Evolutionary conservation across 2,329 filamentous ascomycete genomes (phyloP), one percentile per base, ranked within the genome.

Genomic region (Fusarium scirpi): DNA sequence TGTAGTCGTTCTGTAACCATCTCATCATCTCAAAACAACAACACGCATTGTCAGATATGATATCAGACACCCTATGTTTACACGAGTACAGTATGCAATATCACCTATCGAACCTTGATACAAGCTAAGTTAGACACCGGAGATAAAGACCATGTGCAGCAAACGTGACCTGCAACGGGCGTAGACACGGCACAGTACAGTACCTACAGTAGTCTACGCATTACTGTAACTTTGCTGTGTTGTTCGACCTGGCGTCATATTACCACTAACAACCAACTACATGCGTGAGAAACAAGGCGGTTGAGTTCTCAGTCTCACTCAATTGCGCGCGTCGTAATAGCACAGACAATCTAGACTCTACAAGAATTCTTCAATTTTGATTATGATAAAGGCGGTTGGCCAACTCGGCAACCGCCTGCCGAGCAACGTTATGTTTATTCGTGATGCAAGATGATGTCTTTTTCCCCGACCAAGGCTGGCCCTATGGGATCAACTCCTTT

Each of bases 141-240:
- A 69, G 55, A 62, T 71, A 71, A 71, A 34, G 25, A 8, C 43
- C 24, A 38, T 43, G 16, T 71, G 64, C 59, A 73, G 70, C 66
- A 62, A 68, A 61, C 58, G 59, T 59, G 62, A 53, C 58, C 44
- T 46, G 16, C 27, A 51, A 47, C 70, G 70, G 68, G 65, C 68
- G 47, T 58, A 57, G 34, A 38, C 34, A 38, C 34, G 18, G 34
- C 34, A 38, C 34, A 38, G 34, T 38, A 38, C 34, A 38, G 34
- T n/a, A n/a, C 34, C 34, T 38, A 38, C 18, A 38, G 34, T 38
- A 27, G 49, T 25, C 22, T 16, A 25, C 20, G 8, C 9, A 8
- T 38, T 38, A 38, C 34, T 38, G 49, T 43, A 53, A 38, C 24
- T 38, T 38, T 15, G 49, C 38, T 53, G n/a, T 22, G 34, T 24